Base-by-base conservation (phyloP, 2,329 filamentous ascomycete species). In the Trichoderma hamatum region DNA sequence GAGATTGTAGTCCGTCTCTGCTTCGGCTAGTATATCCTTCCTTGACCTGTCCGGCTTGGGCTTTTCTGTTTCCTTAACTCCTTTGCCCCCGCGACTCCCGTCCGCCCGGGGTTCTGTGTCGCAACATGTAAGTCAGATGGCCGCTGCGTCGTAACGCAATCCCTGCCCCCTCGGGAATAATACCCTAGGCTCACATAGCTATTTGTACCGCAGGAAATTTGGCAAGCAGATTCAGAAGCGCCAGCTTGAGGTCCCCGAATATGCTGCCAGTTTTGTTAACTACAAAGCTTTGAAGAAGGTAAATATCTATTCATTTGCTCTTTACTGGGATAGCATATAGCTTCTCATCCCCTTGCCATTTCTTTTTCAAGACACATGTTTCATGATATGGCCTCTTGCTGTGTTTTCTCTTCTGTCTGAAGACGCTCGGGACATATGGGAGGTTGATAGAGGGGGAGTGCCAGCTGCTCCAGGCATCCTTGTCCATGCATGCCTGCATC, bases 261-360 rank as follows among this genome's bases (percentile, higher is more conserved):
- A 99, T 90, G 95, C 96, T 71, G 94, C 95, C 73, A 97, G 94
- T 82, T 99, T 99, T 79, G 94, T 98, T 75, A 97, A 99, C 83
- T 99, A 99, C 85, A 99, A 99, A 84, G 94, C 94, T 70, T 86
- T 99, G 75, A 99, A 99, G 83, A 98, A 98, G 93, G 96, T 97
- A 66, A 52, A 9, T 26, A 30, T 34, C 34, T 16, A 32, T 61
- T 16, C 21, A 32, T 52, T 13, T 34, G 19, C 52, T 13, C n/a
- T 54, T 28, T 39, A 7, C 16, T 28, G 21, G 28, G 14, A 51
- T 21, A 36, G 7, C 36, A 51, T 19, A 51, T 28, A 28, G 19
- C 49, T 64, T 6, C 28, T 28, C 36, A 28, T 14, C 28, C 26
- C 19, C 13, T 26, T 10, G 26, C 11, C n/a, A 32, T 46, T 59